Conservation (phyloP, 192 early-diverging fungal genomes). For the Gorgonomyces haynaldii region DNA sequence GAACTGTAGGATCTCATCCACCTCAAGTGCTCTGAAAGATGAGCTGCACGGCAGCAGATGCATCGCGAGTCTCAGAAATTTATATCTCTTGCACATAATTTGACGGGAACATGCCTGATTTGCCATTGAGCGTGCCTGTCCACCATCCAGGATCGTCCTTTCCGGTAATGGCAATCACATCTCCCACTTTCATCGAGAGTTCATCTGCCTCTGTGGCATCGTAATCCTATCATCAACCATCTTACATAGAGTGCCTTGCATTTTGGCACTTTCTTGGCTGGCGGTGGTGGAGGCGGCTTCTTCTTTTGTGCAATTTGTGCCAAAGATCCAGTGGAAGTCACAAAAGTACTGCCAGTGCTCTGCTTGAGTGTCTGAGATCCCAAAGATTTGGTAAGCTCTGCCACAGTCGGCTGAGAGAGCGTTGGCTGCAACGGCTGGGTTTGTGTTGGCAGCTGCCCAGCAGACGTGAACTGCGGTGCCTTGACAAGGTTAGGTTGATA, state of each 20-base stretch:
- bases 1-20: constrained; percentile 64
- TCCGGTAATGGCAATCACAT: constrained; percentile 41
- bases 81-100: background rate
- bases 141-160: constrained; percentile 46
- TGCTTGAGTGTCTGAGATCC: no score
- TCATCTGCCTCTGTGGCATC: constrained; percentile 46
- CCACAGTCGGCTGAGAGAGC: constrained; percentile 1
- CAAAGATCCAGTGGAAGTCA: no score
- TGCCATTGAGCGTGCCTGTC: constrained; percentile 33
- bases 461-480: background rate
- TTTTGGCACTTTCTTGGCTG: constrained; percentile 36
- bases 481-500: constrained; percentile 2
- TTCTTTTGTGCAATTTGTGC: constrained; percentile 24
- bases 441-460: background rate
- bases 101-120: constrained; percentile 38
- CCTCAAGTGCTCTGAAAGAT: background rate
- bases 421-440: background rate
- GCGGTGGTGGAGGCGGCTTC: constrained; percentile 35
- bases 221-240: constrained; percentile 24
- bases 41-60: background rate
- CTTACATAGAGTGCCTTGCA: constrained; percentile 33
- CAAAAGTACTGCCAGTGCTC: no score
- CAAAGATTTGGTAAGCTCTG: no score
- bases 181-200: constrained; percentile 49
- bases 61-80: background rate